phyloP scores from a whole-genome alignment of 306 rosid genomes.

The Quercus engelmannii region DNA sequence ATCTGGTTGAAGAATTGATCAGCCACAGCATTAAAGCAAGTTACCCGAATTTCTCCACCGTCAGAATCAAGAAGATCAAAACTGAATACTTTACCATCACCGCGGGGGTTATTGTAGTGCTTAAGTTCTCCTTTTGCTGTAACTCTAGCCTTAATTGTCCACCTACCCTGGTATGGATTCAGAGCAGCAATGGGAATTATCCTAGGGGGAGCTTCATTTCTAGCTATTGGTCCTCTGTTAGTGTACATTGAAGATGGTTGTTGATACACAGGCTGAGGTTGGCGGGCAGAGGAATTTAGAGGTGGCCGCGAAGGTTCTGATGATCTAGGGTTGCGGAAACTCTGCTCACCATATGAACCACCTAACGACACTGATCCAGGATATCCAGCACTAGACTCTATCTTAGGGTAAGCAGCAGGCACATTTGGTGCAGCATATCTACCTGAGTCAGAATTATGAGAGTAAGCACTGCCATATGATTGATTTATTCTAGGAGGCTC shows the following conservation, averaged over 20 bases:
- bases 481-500: conserved; percentile 43
- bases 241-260: conserved; percentile 63
- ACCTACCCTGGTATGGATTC: conserved; percentile 64
- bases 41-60: conserved; percentile 81
- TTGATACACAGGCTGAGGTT: conserved; percentile 54
- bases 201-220: conserved; percentile 77
- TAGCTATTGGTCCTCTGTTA: conserved; percentile 69
- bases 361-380: conserved; percentile 28
- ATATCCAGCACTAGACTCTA: conserved; percentile 24
- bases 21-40: conserved; percentile 85
- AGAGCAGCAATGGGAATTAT: conserved; percentile 73
- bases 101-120: conserved; percentile 64
- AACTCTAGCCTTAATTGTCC: conserved; percentile 95
- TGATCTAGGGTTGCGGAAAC: conserved; percentile 39
- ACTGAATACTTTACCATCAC: conserved; percentile 88
- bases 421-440: conserved; percentile 39
- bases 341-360: conserved; percentile 60
- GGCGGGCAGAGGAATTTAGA: conserved; percentile 37
- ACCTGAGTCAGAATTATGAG: conserved; percentile 35
- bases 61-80: conserved; percentile 85
- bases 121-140: conserved; percentile 79
- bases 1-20: conserved; percentile 66
- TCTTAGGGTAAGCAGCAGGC: conserved; percentile 22
- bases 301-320: conserved; percentile 42
- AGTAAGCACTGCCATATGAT: conserved; percentile 29